These are phyloP conservation scores for Anthracocystis walkeri DNA, from an alignment of 1,284 basidiomycete species.

Conservation along the genomic window DNA sequence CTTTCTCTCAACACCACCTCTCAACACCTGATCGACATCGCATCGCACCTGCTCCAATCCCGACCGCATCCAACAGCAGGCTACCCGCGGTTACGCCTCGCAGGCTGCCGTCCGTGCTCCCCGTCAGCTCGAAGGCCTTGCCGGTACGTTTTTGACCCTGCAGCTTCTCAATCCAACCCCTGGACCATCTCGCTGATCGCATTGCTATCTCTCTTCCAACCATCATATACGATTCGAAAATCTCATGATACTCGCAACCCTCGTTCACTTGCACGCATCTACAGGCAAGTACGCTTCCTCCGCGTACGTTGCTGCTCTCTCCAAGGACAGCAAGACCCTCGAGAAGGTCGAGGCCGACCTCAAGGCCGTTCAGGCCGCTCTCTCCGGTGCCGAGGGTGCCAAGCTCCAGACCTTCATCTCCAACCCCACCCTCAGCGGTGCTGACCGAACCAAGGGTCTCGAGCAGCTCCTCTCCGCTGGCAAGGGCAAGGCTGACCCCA, in stretches of 20 bases:
- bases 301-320: constrained; percentile 88
- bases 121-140: constrained; percentile 61
- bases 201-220: background rate
- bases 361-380: constrained; percentile 69
- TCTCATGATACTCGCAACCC: background rate
- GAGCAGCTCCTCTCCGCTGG: constrained; percentile 74
- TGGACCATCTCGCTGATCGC: constrained; percentile 69
- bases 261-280: background rate
- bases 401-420: constrained; percentile 79
- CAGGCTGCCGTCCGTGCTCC: constrained; percentile 64
- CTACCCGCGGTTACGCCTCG: constrained; percentile 67
- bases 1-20: background rate
- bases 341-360: constrained; percentile 76
- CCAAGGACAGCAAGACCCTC: constrained; percentile 74
- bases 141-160: constrained; percentile 48
- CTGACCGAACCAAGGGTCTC: constrained; percentile 81
- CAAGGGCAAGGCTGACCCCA: constrained; percentile 63
- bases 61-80: constrained; percentile 29
- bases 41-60: background rate
- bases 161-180: background rate
- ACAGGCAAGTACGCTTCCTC: constrained; percentile 90
- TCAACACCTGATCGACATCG: background rate
- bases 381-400: constrained; percentile 69
- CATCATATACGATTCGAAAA: background rate
- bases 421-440: constrained; percentile 88